Evolutionary conservation across 805 yeast genomes (phyloP), one percentile per base, ranked within the genome.

Genomic region (Helenozyma rhizophorensis): DNA sequence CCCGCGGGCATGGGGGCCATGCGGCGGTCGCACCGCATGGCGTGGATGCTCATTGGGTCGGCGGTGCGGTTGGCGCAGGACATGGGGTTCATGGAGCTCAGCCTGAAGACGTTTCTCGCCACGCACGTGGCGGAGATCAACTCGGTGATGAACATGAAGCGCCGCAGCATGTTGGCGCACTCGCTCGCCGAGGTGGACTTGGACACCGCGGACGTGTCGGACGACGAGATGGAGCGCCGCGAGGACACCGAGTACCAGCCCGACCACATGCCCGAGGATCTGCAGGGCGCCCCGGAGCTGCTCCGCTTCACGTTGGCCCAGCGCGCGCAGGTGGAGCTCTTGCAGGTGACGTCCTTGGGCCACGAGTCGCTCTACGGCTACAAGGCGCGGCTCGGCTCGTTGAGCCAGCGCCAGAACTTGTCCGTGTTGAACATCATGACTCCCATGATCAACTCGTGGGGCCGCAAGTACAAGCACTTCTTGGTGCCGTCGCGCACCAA

Each of bases 31-130:
- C 89, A 86, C 54, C 70, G 95, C 24, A 83, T 87, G 88, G 83
- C 95, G 0, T 89, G 95, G 90, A 83, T 88, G 93, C 72, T 87
- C 39, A 79, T 86, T 29, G 96, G 97, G 2, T 78, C 85, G 2
- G 89, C 94, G 0, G 82, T 86, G 2, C 67, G 97, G 36, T 60
- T 89, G 25, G 93, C 95, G 3, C 95, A 86, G 53, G 93, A 83
- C 54, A 78, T 83, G 76, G 86, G 86, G 3, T 74, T 87, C 47
- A 75, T 86, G 64, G 85, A 83, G 27, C 73, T 76, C 13, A 77
- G 83, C 38, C 70, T 88, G 8, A 73, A 81, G 45, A 76, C 88
- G 5, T 84, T 83, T 50, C 62, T 88, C 34, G 95, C 95, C 0
- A 77, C 95, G 0, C 95, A 88, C 55, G 67, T 83, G 25, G 76